Base-by-base conservation (phyloP, 495 filamentous ascomycete species). In the Apiosordaria backusii region DNA sequence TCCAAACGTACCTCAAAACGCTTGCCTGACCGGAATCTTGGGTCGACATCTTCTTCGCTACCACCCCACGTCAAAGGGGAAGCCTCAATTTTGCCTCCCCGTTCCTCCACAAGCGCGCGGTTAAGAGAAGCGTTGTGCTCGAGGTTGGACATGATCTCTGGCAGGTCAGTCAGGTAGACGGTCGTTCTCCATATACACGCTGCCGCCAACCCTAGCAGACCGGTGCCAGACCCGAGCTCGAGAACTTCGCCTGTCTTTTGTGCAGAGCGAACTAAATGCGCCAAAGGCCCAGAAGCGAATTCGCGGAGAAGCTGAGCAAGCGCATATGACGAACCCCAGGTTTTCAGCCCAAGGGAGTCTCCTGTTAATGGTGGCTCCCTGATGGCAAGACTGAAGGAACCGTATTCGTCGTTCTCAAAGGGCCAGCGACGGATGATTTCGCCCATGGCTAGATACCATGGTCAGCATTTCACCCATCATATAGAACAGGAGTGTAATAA, bases 311-410 rank as follows among this genome's bases (percentile, higher is more conserved):
- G 87, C 68, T 88, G 90, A 0, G 95, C 90, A 19, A 99, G 88
- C 3, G 96, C 84, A 73, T 91, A 95, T 0, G 92, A 92, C 0
- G 92, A 92, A 0, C 90, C 87, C 93, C 93, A 97, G 0, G 93
- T 97, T 73, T 97, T 97, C 71, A 92, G 84, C 13, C 95, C 95
- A 18, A 97, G 84, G 64, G 93, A 89, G 75, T 97, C 95, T 3
- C 89, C 86, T 0, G 91, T 96, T 61, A 97, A 77, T 2, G 92
- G 87, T 0, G 95, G 95, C 72, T 99, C 95, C 67, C 93, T 85
- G 19, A 99, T 85, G 18, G 82, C 80, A 60, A 96, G 76, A 50
- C 88, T 83, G 67, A 90, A 83, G 0, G 71, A 18, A 1, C 71
- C 64, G 4, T 66, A 63, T 3, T 64, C 67, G 5, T 69, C 68